Evolutionary conservation across 495 filamentous ascomycete genomes (phyloP).

Genomic region (Talaromyces adpressus): DNA sequence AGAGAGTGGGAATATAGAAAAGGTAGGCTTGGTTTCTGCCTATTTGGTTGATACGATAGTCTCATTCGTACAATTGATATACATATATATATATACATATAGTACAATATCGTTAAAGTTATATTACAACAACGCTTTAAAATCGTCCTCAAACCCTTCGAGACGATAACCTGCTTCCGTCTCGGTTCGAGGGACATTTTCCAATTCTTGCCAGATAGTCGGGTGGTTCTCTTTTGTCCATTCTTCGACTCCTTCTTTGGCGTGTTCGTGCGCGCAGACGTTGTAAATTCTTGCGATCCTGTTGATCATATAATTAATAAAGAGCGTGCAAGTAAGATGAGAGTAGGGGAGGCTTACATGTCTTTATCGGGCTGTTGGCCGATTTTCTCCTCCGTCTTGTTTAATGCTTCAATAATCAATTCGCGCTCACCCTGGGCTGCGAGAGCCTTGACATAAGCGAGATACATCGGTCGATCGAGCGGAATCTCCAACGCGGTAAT

Average conservation of each 20-base stretch:
- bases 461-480: conserved; percentile 63
- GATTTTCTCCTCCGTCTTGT: conserved; percentile 54
- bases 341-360: conserved; percentile 52
- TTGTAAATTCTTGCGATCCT: conserved; percentile 72
- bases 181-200: conserved; percentile 23
- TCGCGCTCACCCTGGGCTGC: conserved; percentile 62
- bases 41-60: background rate
- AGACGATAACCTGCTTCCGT: conserved; percentile 32
- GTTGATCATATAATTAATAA: background rate
- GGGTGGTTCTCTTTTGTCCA: conserved; percentile 67
- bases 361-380: conserved; percentile 57
- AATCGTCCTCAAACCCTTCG: conserved; percentile 22
- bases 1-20: no score
- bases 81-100: background rate
- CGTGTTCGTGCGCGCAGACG: conserved; percentile 49
- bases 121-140: background rate
- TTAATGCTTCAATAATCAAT: conserved; percentile 55
- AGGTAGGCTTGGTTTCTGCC: no score
- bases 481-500: conserved; percentile 68
- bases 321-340: background rate
- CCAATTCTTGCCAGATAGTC: conserved; percentile 57
- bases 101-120: background rate
- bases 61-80: background rate
- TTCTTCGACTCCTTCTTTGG: conserved; percentile 59
- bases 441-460: conserved; percentile 65